Evolutionary conservation across 129 eudicot species (phyloP), one percentile per base, ranked within the genome.

Genomic region (Oenanthe sinensis): DNA sequence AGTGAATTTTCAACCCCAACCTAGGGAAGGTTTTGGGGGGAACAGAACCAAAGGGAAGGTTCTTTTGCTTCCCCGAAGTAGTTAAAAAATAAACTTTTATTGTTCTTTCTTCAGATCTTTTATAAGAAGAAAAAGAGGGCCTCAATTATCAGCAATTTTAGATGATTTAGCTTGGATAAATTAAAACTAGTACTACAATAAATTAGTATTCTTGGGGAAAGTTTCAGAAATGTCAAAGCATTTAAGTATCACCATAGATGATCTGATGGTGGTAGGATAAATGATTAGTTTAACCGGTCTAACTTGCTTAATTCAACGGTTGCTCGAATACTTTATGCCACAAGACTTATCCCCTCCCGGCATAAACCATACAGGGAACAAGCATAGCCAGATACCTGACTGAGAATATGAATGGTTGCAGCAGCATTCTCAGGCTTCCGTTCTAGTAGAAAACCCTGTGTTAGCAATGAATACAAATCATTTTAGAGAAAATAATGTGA

Each of bases 371-470:
- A 76, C 24, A 58, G 10, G 42, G 47, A 22, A 49, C 8, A 39
- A 74, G 67, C 15, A 71, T 65, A 68, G 68, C 48, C 26, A 54
- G 28, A 11, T 81, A 96, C 99, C 99, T 92, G 87, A 62, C 82
- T 75, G 69, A 96, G 87, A 33, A 44, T 83, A 84, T 90, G 89
- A 87, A 96, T 86, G 50, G 83, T 42, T 22, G 87, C 81, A 82
- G 96, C 97, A 81, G 97, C 92, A 82, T 82, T 80, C 28, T 87
- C 88, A 8, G 97, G 99, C 75, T 92, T 92, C 47, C 78, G 87
- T 73, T 96, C 97, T 54, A 92, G 95, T 62, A 96, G 85, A 79
- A 85, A 83, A 68, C 97, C 99, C 96, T 94, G 89, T 76, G 78
- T 67, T 74, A 48, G 75, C 58, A 43, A 17, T 28, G 14, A 58